Base-by-base conservation (phyloP, 2,329 filamentous ascomycete genomes). In the Furcasterigmium sp. region DNA sequence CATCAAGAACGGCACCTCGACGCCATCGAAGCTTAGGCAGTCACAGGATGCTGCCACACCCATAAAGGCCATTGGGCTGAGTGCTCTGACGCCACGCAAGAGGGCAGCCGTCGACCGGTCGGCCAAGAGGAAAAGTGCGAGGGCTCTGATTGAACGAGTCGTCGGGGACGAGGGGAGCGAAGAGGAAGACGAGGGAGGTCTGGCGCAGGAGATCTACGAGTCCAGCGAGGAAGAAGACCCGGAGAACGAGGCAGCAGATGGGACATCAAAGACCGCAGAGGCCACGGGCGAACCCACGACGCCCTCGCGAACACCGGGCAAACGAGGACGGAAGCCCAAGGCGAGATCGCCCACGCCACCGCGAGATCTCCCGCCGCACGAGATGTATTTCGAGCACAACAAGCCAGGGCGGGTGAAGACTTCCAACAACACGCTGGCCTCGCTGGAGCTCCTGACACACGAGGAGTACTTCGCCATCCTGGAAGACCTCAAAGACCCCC, bases 301-400 rank as follows among this genome's bases (percentile, higher is more conserved):
- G 25, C 69, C 60, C 1, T 69, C 75, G 13, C 74, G 70, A 44
- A 80, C 75, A 18, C 73, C 77, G 67, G 71, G 21, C 61, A 69
- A 45, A 58, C 62, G 26, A 68, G 57, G 55, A 19, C 48, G 53
- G 9, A 47, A 46, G 15, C 67, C 64, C 54, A 76, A 78, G 50
- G 78, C 81, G 18, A 80, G 79, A 44, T 88, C 86, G 7, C 86
- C 87, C 2, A 90, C 86, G 5, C 89, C 89, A 3, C 88, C 91
- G 15, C 77, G 81, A 41, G 80, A 95, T 54, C 75, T 97, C 3
- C 87, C 91, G 5, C 75, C 91, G 0, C 88, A 96, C 57, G 93
- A 97, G 62, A 79, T 86, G 52, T 98, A 94, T 68, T 97, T 98
- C 62, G 87, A 85, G 57, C 88, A 97, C 57, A 96, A 95, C 59